phyloP scores from a whole-genome alignment of 352 stramenopile species.

The Phytopythium helicoides region DNA sequence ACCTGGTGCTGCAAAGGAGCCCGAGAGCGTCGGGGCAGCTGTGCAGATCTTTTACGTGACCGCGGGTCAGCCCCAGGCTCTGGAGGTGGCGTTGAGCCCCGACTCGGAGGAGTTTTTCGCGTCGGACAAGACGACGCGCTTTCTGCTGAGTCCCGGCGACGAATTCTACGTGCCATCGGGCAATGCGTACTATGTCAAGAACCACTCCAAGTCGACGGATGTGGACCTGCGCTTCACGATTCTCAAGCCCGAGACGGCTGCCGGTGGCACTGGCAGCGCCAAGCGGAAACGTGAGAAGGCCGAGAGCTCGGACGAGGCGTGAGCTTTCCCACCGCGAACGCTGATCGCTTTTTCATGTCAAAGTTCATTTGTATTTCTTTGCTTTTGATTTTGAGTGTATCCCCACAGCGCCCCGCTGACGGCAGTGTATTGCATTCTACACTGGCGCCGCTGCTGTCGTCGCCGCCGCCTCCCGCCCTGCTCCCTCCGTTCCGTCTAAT shows the following conservation, averaged over 20 bases:
- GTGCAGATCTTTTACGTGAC: slow-evolving; percentile 95
- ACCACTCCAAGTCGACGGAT: slow-evolving; percentile 88
- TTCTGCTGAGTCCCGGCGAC: slow-evolving; percentile 92
- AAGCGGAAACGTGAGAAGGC: slow-evolving; percentile 4
- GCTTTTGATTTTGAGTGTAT: neutral
- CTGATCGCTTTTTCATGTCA: neutral
- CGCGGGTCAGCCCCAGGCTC: slow-evolving; percentile 76
- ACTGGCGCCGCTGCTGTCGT: neutral
- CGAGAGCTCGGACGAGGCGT: neutral
- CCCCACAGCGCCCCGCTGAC: neutral
- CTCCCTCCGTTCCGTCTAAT: neutral
- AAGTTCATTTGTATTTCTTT: neutral
- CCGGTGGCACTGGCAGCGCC: slow-evolving; percentile 7
- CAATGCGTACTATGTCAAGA: slow-evolving; percentile 97
- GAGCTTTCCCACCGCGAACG: neutral
- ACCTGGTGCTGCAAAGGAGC: slow-evolving; percentile 93
- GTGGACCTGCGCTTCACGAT: slow-evolving; percentile 95
- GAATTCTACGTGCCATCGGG: slow-evolving; percentile 96
- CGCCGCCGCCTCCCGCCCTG: neutral
- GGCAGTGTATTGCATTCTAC: slow-evolving; percentile 7
- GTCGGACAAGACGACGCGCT: slow-evolving; percentile 89
- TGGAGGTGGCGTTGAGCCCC: slow-evolving; percentile 73
- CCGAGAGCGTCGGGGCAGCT: slow-evolving; percentile 91
- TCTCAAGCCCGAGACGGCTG: slow-evolving; percentile 69
- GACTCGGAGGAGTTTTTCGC: slow-evolving; percentile 86